Conservation (phyloP, 495 filamentous ascomycete species). For the Aspergillus saccharolyticus region DNA sequence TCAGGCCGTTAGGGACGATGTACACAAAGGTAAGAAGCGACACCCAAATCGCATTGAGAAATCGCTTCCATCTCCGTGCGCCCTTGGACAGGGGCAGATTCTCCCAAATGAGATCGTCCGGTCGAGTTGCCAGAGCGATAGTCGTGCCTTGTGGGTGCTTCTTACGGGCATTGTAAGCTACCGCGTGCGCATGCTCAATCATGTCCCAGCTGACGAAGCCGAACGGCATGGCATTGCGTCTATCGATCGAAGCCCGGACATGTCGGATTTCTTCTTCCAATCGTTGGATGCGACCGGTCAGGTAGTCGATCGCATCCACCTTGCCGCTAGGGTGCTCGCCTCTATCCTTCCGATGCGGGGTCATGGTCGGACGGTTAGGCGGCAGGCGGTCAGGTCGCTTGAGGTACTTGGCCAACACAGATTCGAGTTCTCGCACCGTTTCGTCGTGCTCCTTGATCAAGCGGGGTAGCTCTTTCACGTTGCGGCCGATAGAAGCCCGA, state of each 20-base stretch:
- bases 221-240: constrained; percentile 79
- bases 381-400: constrained; percentile 81
- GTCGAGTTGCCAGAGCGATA: constrained; percentile 73
- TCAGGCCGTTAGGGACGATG: constrained; percentile 92
- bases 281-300: constrained; percentile 75
- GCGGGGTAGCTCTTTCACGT: constrained; percentile 79
- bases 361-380: constrained; percentile 68
- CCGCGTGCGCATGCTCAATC: constrained; percentile 81
- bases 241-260: constrained; percentile 74
- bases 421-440: constrained; percentile 75
- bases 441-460: constrained; percentile 81
- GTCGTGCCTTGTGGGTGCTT: constrained; percentile 79
- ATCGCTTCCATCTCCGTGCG: constrained; percentile 61
- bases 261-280: constrained; percentile 82
- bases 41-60: constrained; percentile 82
- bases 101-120: constrained; percentile 94
- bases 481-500: constrained; percentile 77
- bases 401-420: constrained; percentile 79
- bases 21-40: constrained; percentile 75
- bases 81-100: constrained; percentile 70
- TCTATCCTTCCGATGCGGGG: constrained; percentile 66
- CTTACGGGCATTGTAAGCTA: constrained; percentile 73
- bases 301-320: constrained; percentile 90
- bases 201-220: constrained; percentile 91
- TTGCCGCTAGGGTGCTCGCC: constrained; percentile 40